Evolutionary conservation across 805 yeast genomes (phyloP).

Genomic region (Sugiyamaella floridensis): DNA sequence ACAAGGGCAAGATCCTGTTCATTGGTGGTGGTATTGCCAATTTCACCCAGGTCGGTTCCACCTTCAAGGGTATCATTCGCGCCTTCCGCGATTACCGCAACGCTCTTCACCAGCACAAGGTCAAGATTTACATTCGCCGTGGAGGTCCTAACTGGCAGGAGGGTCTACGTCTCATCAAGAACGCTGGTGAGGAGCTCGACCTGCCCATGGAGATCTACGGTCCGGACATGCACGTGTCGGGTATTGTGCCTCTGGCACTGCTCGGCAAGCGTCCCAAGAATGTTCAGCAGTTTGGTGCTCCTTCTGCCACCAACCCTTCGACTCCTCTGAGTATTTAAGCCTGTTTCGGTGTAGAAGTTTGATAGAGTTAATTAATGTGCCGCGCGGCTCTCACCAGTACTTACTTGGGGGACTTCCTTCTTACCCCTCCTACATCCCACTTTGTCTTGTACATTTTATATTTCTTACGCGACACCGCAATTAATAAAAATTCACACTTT

Average conservation of each 20-base stretch:
- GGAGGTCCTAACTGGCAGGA: constrained; percentile 47
- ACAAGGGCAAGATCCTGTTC: constrained; percentile 39
- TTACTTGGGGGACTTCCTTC: too few relatives aligned
- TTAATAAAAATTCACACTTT: too few relatives aligned
- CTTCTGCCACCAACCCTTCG: constrained; percentile 24
- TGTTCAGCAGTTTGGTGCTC: constrained; percentile 35
- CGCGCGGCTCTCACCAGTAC: not conserved
- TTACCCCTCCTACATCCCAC: too few relatives aligned
- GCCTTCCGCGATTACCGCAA: constrained; percentile 39
- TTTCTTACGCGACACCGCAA: too few relatives aligned
- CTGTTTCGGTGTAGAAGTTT: not conserved
- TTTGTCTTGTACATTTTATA: too few relatives aligned
- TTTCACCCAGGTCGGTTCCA: constrained; percentile 42
- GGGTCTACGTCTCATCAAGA: constrained; percentile 39
- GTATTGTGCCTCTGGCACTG: constrained; percentile 40
- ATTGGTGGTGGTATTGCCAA: constrained; percentile 45
- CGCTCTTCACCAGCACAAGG: constrained; percentile 35
- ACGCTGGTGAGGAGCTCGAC: constrained; percentile 39
- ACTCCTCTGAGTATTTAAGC: constrained; percentile 22
- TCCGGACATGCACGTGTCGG: constrained; percentile 46
- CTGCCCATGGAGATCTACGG: constrained; percentile 43
- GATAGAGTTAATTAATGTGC: not conserved
- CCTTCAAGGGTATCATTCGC: constrained; percentile 44
- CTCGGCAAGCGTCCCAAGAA: constrained; percentile 35
- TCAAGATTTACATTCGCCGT: constrained; percentile 38